These are phyloP conservation scores for Colletotrichum eleusines DNA, from an alignment of 2,329 filamentous ascomycete genomes.

Conservation along the genomic window DNA sequence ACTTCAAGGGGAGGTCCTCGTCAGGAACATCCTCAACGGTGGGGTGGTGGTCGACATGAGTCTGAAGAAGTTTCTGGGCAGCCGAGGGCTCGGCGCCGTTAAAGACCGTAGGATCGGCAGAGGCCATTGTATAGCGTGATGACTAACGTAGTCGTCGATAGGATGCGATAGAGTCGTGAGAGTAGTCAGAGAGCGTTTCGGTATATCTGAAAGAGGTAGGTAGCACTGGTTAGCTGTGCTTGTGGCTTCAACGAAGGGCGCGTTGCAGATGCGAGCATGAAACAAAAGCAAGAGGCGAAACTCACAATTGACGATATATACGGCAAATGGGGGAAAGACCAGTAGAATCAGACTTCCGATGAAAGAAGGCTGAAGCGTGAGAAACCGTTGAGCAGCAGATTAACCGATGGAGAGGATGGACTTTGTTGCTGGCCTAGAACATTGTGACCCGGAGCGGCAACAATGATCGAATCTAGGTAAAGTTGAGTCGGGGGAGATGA, in stretches of 20 bases:
- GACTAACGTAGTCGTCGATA: slow-evolving; percentile 13
- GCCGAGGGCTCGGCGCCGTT: slow-evolving; percentile 61
- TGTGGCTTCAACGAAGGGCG: not conserved
- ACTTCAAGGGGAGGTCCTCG: slow-evolving; percentile 77
- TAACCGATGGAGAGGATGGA: slow-evolving; percentile 35
- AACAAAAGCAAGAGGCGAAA: not conserved
- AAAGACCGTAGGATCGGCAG: slow-evolving; percentile 52
- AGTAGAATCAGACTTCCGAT: slow-evolving; percentile 41
- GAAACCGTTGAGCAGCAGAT: slow-evolving; percentile 40
- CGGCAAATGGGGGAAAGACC: slow-evolving; percentile 38
- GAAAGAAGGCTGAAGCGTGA: slow-evolving; percentile 41
- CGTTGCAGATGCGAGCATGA: not conserved
- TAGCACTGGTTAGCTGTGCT: slow-evolving; percentile 6
- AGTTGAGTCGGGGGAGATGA: slow-evolving; percentile 48
- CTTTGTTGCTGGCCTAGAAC: slow-evolving; percentile 50
- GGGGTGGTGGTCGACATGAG: slow-evolving; percentile 71
- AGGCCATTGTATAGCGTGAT: slow-evolving; percentile 56
- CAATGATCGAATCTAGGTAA: slow-evolving; percentile 52
- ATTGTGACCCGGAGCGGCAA: slow-evolving; percentile 49
- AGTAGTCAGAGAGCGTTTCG: slow-evolving; percentile 19
- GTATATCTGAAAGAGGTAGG: slow-evolving; percentile 38
- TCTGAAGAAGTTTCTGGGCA: slow-evolving; percentile 73
- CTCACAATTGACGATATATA: slow-evolving; percentile 35
- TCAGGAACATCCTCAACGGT: slow-evolving; percentile 86
- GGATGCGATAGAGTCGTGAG: slow-evolving; percentile 25